phyloP scores from a whole-genome alignment of 768 basidiomycete genomes.

The Leucosporidium creatinivorum region DNA sequence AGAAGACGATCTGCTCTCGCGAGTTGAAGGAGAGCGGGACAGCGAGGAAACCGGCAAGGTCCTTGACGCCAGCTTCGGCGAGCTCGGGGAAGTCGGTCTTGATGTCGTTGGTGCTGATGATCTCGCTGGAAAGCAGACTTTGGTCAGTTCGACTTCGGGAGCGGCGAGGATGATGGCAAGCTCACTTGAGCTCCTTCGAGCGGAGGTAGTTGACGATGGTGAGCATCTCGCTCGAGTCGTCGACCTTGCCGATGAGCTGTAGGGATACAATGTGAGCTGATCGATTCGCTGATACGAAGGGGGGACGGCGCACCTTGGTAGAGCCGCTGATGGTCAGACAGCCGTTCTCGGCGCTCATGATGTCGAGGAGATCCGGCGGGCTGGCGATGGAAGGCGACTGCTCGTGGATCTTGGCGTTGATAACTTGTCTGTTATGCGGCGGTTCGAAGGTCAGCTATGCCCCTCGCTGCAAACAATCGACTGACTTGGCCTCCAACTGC shows the following conservation, averaged over 20 bases:
- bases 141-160: too few species aligned
- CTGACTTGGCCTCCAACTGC: constrained; percentile 60
- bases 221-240: constrained; percentile 68
- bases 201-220: constrained; percentile 73
- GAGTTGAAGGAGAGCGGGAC: constrained; percentile 67
- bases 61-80: constrained; percentile 49
- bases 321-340: constrained; percentile 50
- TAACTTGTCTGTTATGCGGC: too few species aligned
- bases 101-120: constrained; percentile 61
- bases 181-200: constrained; percentile 61
- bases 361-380: constrained; percentile 53
- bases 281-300: too few species aligned
- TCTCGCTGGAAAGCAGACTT: constrained; percentile 46
- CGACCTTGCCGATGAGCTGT: constrained; percentile 61
- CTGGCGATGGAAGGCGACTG: too few species aligned
- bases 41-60: constrained; percentile 65
- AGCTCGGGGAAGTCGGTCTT: constrained; percentile 66
- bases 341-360: constrained; percentile 73
- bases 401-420: too few species aligned
- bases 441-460: too few species aligned
- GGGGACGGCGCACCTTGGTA: constrained; percentile 50
- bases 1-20: constrained; percentile 70
- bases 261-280: constrained; percentile 23
- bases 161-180: constrained; percentile 40
- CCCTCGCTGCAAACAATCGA: too few species aligned